These are phyloP conservation scores for Microcos paniculata DNA, from an alignment of 345 rosid species.

Conservation along the genomic window DNA sequence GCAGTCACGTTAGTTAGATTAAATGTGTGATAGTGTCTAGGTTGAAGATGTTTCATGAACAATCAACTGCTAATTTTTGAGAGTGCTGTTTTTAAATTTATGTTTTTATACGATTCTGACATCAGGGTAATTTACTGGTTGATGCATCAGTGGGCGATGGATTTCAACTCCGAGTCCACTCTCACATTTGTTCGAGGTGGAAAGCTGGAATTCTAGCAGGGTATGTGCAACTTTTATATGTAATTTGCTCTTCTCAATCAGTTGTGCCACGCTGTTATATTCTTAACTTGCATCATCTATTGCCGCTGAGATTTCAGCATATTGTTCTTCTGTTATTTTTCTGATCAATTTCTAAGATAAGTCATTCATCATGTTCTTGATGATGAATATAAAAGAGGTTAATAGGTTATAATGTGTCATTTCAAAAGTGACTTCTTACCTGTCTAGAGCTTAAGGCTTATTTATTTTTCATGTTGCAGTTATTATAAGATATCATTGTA, in stretches of 20 bases:
- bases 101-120: slow-evolving; percentile 65
- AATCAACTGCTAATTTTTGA: slow-evolving; percentile 20
- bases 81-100: slow-evolving; percentile 42
- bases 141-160: slow-evolving; percentile 96
- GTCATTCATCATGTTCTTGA: neutral
- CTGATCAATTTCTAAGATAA: neutral
- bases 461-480: slow-evolving; percentile 1
- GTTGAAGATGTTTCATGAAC: slow-evolving; percentile 9
- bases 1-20: neutral
- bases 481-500: slow-evolving; percentile 2
- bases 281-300: neutral
- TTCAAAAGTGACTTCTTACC: neutral
- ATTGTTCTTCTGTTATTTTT: neutral
- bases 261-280: neutral
- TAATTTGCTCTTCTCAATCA: neutral
- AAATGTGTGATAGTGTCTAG: neutral
- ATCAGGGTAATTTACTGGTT: slow-evolving; percentile 84
- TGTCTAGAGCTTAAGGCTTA: neutral
- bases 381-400: neutral
- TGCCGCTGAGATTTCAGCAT: slow-evolving; percentile 3
- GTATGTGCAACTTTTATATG: slow-evolving; percentile 35
- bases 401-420: neutral
- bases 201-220: slow-evolving; percentile 80
- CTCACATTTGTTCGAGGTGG: slow-evolving; percentile 66
- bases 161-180: slow-evolving; percentile 59